Evolutionary conservation across 1,139 yeast genomes (phyloP), one percentile per base, ranked within the genome.

Genomic region (Protomyces pachydermus): DNA sequence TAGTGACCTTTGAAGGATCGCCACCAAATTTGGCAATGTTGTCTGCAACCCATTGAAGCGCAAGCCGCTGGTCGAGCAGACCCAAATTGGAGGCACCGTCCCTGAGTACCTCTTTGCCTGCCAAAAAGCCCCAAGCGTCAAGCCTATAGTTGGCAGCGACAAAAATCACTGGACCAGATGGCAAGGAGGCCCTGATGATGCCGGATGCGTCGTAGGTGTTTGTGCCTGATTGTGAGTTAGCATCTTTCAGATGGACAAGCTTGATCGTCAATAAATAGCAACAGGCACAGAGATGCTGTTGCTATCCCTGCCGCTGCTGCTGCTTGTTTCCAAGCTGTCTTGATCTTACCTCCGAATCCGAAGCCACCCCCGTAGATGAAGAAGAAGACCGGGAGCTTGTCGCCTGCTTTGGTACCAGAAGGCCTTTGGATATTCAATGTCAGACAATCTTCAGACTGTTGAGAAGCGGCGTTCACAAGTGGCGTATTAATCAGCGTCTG

Each of bases 11-110:
- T 14, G 69, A 64, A 2, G 76, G 72, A 65, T 77, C 72, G 14
- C 80, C 80, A 32, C 78, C 78, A 67, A 76, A 76, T 16, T 42
- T 57, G 0, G 65, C 71, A 61, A 75, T 74, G 66, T 77, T 76
- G 50, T 69, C 68, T 58, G 72, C 66, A 9, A 76, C 74, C 80
- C 80, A 77, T 25, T 74, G 66, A 48, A 77, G 65, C 0, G 76
- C 79, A 61, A 67, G 38, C 6, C 74, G 66, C 39, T 71, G 74
- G 65, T 77, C 80, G 56, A 72, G 70, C 12, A 76, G 62, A 0
- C 75, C 79, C 66, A 72, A 71, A 60, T 77, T 77, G 42, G 42
- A 14, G 3, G n/a, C 42, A 10, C 70, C 23, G 68, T 70, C 1
- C 68, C 62, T n/a, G 4, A 50, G 37, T 4, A 50, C 32, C 18